Conservation (phyloP, 768 basidiomycete genomes). For the Mycena sanguinolenta region DNA sequence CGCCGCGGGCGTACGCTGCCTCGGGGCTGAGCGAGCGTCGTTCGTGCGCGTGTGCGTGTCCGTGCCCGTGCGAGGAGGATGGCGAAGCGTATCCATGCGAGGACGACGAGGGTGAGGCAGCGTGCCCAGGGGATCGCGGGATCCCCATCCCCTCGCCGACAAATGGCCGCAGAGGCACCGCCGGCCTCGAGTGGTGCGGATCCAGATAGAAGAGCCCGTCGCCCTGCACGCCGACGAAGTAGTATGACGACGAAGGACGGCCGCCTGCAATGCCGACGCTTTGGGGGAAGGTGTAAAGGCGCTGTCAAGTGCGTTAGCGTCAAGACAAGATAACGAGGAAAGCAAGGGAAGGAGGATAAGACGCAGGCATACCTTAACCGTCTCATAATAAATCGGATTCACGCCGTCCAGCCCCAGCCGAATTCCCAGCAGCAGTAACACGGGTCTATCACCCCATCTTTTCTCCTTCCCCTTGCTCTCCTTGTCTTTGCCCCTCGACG, state of each 20-base stretch:
- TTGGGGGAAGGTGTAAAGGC: background rate
- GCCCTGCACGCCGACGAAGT: background rate
- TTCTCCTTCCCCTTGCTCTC: no score
- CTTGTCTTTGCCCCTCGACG: no score
- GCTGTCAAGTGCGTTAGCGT: no score
- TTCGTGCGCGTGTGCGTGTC: no score
- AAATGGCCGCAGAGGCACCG: slow-evolving; percentile 75
- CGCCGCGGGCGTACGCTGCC: background rate
- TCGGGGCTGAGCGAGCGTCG: slow-evolving; percentile 16
- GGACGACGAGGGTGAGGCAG: background rate
- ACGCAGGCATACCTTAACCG: background rate
- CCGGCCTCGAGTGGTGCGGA: slow-evolving; percentile 64
- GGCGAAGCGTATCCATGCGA: background rate
- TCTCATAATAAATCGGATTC: background rate
- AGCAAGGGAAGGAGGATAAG: background rate
- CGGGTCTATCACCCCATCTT: no score
- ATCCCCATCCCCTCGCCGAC: background rate
- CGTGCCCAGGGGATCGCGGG: no score
- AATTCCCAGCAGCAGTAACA: no score
- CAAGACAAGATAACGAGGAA: background rate
- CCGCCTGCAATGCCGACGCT: background rate
- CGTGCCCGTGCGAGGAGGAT: background rate
- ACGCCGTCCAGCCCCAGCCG: background rate
- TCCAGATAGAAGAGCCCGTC: background rate
- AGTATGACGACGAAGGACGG: background rate